Evolutionary conservation across 2,329 filamentous ascomycete genomes (phyloP), one percentile per base, ranked within the genome.

Genomic region (Aspergillus pseudoviridinutans): DNA sequence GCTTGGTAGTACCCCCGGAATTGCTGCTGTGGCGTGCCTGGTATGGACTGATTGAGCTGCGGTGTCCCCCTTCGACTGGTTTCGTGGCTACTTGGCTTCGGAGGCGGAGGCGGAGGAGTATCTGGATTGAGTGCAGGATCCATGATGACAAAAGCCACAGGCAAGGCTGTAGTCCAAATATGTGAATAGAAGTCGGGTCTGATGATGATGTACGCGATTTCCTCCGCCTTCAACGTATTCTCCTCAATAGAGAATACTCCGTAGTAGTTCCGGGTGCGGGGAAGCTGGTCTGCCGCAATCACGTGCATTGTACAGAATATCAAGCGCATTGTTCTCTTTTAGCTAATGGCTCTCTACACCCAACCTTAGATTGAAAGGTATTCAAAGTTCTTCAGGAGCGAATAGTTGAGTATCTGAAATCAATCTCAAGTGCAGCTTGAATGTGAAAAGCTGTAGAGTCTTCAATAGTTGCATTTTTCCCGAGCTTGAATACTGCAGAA

Each of bases 51-150:
- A 28, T 76, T 73, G 50, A 76, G 65, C 53, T 82, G 78, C 1
- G 88, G 87, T 25, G 87, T 90, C 66, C 83, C 82, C 61, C 85
- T 80, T 60, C 87, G 84, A 72, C 85, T 90, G 53, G 83, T 77
- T 63, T 90, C 87, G 71, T 87, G 87, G 72, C 84, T 88, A 64
- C 79, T 82, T 17, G 88, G 86, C 70, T 91, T 91, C 1, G 89
- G 89, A 1, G 89, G 88, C 17, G 87, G 87, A 8, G 86, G 82
- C 0, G 89, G 89, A 27, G 88, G 87, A 12, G 80, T 79, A 47
- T 82, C 78, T 4, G 80, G 74, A 58, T 82, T 80, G 59, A 79
- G 74, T 50, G 58, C 62, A 28, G 65, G 53, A 50, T 68, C 70
- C 53, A 66, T 65, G 46, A 51, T 61, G 14, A 59, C 54, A 41